These are phyloP conservation scores for Hirsutella minnesotensis DNA, from an alignment of 2,329 filamentous ascomycete genomes.

Conservation along the genomic window DNA sequence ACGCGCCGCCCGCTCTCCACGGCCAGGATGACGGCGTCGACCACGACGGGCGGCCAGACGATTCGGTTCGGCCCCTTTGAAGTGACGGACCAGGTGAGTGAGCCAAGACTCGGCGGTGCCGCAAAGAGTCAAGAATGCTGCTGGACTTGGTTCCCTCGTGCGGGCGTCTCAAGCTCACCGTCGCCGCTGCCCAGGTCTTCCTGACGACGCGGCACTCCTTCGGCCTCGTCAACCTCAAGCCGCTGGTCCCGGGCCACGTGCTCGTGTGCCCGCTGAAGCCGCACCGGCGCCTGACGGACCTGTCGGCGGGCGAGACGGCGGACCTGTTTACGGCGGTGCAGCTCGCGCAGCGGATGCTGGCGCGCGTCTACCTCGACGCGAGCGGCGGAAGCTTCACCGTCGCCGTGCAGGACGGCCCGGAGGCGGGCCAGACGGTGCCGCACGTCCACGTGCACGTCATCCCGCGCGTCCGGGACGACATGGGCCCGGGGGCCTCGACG, in stretches of 20 bases:
- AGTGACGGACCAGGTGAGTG: slow-evolving; percentile 60
- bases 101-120: too few relatives aligned
- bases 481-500: slow-evolving; percentile 18
- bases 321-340: slow-evolving; percentile 87
- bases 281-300: slow-evolving; percentile 64
- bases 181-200: slow-evolving; percentile 56
- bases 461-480: slow-evolving; percentile 51
- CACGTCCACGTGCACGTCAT: slow-evolving; percentile 93
- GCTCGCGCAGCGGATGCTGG: slow-evolving; percentile 66
- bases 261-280: slow-evolving; percentile 67
- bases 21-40: slow-evolving; percentile 19
- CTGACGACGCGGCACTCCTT: slow-evolving; percentile 68
- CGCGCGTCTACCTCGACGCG: slow-evolving; percentile 37
- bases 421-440: slow-evolving; percentile 85
- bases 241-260: slow-evolving; percentile 83
- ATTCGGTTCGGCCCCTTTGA: slow-evolving; percentile 66
- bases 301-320: slow-evolving; percentile 55
- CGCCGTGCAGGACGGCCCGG: slow-evolving; percentile 83
- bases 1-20: slow-evolving; percentile 5
- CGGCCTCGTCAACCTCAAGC: slow-evolving; percentile 90
- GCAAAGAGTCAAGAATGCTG: too few relatives aligned
- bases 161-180: too few relatives aligned
- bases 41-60: slow-evolving; percentile 10
- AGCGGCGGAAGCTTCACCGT: slow-evolving; percentile 66
- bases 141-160: too few relatives aligned